phyloP scores from a whole-genome alignment of 2,329 filamentous ascomycete genomes.

The Cryoendolithus antarcticus region DNA sequence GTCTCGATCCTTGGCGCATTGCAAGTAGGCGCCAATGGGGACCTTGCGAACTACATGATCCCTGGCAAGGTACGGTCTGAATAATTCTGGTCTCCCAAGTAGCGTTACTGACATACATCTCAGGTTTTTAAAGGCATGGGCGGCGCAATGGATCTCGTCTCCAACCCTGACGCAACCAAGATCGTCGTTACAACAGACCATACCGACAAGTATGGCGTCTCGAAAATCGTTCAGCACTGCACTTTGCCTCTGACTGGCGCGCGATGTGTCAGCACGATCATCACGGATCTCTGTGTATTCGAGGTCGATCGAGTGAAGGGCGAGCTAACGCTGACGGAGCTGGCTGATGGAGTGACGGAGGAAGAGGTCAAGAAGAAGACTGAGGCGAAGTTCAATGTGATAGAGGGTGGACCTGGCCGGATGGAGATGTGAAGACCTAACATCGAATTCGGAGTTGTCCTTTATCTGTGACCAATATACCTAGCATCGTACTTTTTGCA shows the following conservation, averaged over 20 bases:
- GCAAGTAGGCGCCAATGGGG: slow-evolving; percentile 66
- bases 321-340: slow-evolving; percentile 54
- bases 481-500: too few relatives aligned
- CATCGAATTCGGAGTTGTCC: too few relatives aligned
- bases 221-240: slow-evolving; percentile 92
- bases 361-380: slow-evolving; percentile 61
- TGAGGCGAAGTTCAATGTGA: slow-evolving; percentile 53
- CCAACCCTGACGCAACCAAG: slow-evolving; percentile 73
- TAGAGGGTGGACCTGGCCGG: too few relatives aligned
- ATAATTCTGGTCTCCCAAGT: not conserved
- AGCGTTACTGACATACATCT: too few relatives aligned
- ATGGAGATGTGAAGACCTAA: too few relatives aligned
- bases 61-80: slow-evolving; percentile 52
- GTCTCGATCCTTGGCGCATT: slow-evolving; percentile 70
- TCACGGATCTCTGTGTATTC: slow-evolving; percentile 72
- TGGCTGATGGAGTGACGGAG: slow-evolving; percentile 55
- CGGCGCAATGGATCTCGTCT: slow-evolving; percentile 86
- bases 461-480: too few relatives aligned
- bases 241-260: slow-evolving; percentile 86
- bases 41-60: slow-evolving; percentile 84
- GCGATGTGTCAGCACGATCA: slow-evolving; percentile 77
- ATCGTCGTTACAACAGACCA: slow-evolving; percentile 96
- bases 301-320: slow-evolving; percentile 52
- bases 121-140: slow-evolving; percentile 72
- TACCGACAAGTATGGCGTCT: slow-evolving; percentile 85